Conservation (phyloP, 768 basidiomycete genomes). For the Chlorophyllum brunneum region DNA sequence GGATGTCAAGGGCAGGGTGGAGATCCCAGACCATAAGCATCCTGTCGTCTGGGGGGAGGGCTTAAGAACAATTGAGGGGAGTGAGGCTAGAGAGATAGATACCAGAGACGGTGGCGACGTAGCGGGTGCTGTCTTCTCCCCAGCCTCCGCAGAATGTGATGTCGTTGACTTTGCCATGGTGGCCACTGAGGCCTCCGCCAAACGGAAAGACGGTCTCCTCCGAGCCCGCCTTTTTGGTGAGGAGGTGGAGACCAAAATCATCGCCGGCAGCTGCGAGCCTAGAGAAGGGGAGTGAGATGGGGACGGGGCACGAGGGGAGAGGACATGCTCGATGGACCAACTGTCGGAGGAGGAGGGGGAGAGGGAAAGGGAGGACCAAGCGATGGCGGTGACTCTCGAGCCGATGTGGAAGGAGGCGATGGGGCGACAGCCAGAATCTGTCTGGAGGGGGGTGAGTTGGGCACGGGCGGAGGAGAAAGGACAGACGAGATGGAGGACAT, state of each 20-base stretch:
- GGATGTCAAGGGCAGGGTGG: conserved; percentile 47
- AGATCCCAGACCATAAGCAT: conserved; percentile 88
- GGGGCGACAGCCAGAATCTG: conserved; percentile 37
- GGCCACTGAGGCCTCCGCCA: conserved; percentile 78
- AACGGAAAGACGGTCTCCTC: conserved; percentile 62
- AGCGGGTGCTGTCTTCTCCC: conserved; percentile 61
- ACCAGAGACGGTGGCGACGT: conserved; percentile 83
- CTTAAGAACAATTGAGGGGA: neutral
- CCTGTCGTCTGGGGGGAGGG: conserved; percentile 57
- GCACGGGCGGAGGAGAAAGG: conserved; percentile 7
- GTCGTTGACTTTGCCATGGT: conserved; percentile 74
- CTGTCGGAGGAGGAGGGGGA: conserved; percentile 62
- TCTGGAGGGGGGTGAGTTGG: conserved; percentile 25
- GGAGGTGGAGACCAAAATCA: conserved; percentile 68
- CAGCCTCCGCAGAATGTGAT: conserved; percentile 79
- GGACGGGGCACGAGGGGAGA: neutral
- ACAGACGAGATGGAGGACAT: conserved; percentile 63
- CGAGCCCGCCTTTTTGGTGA: conserved; percentile 49
- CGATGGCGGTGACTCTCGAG: conserved; percentile 63
- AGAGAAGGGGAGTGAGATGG: conserved; percentile 1
- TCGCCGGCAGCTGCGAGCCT: conserved; percentile 68
- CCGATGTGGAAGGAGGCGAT: conserved; percentile 77
- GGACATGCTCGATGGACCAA: conserved; percentile 71
- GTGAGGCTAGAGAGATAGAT: conserved; percentile 10
- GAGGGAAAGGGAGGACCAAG: conserved; percentile 69